phyloP scores from a whole-genome alignment of 2,329 filamentous ascomycete genomes.

The Blastomyces percursus region DNA sequence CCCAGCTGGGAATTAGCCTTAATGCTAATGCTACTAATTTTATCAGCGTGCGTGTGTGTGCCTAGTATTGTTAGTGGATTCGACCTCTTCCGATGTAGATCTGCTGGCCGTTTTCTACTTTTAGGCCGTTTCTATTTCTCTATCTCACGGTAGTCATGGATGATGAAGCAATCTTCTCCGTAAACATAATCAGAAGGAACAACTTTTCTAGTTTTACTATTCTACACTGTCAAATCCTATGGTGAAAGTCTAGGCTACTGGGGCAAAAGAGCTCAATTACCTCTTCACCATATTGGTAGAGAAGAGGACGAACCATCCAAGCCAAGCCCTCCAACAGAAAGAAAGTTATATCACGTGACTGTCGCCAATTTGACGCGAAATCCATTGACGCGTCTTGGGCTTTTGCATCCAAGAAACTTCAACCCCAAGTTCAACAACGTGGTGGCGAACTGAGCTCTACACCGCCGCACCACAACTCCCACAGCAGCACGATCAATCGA shows the following conservation, averaged over 20 bases:
- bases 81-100: not conserved
- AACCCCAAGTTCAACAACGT: not conserved
- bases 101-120: not conserved
- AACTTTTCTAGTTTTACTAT: no score
- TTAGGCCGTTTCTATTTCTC: not conserved
- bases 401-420: not conserved
- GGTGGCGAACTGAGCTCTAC: not conserved
- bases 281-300: no score
- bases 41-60: not conserved
- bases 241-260: no score
- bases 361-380: constrained; percentile 6
- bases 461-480: not conserved
- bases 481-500: not conserved
- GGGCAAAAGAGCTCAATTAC: no score
- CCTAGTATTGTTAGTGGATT: not conserved
- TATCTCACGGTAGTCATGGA: not conserved
- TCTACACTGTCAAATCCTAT: no score
- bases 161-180: not conserved
- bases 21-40: not conserved
- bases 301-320: no score
- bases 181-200: not conserved
- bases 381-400: not conserved
- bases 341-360: not conserved
- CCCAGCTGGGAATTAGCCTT: not conserved
- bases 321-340: no score